Conservation (phyloP, 768 basidiomycete genomes). For the Termitomyces heimii region DNA sequence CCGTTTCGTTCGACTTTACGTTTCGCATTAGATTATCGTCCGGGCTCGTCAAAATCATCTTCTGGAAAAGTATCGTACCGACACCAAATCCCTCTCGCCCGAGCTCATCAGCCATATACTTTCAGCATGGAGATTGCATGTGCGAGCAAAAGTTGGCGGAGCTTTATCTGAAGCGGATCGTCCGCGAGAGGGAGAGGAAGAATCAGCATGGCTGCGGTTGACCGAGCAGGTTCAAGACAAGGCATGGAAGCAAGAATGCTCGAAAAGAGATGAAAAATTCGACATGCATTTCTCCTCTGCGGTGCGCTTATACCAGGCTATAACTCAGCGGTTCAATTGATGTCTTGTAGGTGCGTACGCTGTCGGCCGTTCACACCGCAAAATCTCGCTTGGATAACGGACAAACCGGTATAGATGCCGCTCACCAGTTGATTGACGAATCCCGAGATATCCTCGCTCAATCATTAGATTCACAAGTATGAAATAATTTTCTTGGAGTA, state of each 20-base stretch:
- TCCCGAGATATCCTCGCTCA: conserved; percentile 73
- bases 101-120: conserved; percentile 52
- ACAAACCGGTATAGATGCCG: conserved; percentile 33
- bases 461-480: conserved; percentile 70
- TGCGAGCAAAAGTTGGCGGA: conserved; percentile 57
- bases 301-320: conserved; percentile 36
- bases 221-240: conserved; percentile 42
- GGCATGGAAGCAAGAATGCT: conserved; percentile 63
- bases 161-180: conserved; percentile 49
- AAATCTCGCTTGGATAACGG: conserved; percentile 35
- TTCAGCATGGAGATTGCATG: conserved; percentile 62
- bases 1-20: background rate
- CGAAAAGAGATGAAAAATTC: conserved; percentile 86
- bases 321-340: conserved; percentile 13
- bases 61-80: conserved; percentile 52
- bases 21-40: conserved; percentile 70
- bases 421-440: conserved; percentile 59
- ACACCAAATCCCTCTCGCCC: conserved; percentile 48
- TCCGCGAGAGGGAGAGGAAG: conserved; percentile 43
- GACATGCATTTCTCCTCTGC: conserved; percentile 81
- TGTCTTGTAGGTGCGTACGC: conserved; percentile 37
- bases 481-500: background rate
- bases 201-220: conserved; percentile 50
- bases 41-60: conserved; percentile 82
- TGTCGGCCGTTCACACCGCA: conserved; percentile 49